Conservation (phyloP, 1,284 basidiomycete species). For the Termitomyces sp. region DNA sequence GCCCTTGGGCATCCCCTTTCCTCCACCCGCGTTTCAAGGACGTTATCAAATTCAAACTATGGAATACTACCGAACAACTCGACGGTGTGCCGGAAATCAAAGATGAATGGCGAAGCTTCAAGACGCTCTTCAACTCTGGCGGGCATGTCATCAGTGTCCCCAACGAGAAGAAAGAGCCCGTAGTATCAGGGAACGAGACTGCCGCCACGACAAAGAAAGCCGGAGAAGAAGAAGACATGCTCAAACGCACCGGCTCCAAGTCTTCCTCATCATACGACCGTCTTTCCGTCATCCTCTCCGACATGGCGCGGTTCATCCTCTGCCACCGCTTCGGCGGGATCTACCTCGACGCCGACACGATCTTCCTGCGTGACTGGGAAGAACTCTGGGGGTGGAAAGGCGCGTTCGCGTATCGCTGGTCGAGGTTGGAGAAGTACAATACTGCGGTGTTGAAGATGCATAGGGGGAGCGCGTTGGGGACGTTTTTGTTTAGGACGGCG, state of each 20-base stretch:
- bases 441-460: conserved; percentile 74
- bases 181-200: conserved; percentile 16
- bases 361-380: conserved; percentile 79
- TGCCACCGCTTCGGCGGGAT: conserved; percentile 77
- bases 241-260: conserved; percentile 62
- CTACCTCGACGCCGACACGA: conserved; percentile 77
- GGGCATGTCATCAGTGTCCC: conserved; percentile 42
- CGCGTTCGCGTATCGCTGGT: conserved; percentile 79
- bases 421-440: conserved; percentile 70
- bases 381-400: conserved; percentile 80
- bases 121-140: conserved; percentile 65
- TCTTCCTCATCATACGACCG: conserved; percentile 65
- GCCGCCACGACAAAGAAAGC: conserved; percentile 19
- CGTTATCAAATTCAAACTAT: conserved; percentile 74
- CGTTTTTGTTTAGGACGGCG: conserved; percentile 73
- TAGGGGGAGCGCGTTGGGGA: conserved; percentile 65
- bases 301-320: conserved; percentile 78
- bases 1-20: conserved; percentile 75
- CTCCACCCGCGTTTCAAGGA: conserved; percentile 68
- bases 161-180: conserved; percentile 32
- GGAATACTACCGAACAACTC: conserved; percentile 80
- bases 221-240: conserved; percentile 43
- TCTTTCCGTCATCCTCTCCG: conserved; percentile 70
- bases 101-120: conserved; percentile 61
- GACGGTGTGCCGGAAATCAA: conserved; percentile 68